Conservation (phyloP, 192 early-diverging fungal genomes). For the Kappamyces sp. region DNA sequence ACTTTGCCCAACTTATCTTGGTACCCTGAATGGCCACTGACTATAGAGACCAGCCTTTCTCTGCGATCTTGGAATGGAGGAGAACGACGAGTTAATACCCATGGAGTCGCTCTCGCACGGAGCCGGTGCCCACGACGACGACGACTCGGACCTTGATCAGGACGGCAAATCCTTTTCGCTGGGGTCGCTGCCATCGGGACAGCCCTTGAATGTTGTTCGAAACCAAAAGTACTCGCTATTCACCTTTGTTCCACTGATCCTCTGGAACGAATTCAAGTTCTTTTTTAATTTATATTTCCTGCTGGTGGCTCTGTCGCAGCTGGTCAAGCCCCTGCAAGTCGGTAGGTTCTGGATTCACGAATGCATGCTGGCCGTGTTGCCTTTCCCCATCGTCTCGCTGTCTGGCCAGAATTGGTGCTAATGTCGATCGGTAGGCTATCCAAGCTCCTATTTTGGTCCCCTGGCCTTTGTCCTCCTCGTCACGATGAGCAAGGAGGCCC, state of each 20-base stretch:
- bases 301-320: constrained; percentile 85
- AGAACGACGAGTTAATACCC: too few species aligned
- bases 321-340: constrained; percentile 79
- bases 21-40: too few species aligned
- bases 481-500: constrained; percentile 87
- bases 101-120: too few species aligned
- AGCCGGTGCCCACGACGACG: too few species aligned
- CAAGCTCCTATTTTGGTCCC: constrained; percentile 90
- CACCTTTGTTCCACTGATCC: constrained; percentile 87
- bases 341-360: constrained; percentile 32
- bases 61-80: too few species aligned
- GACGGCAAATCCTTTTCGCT: too few species aligned
- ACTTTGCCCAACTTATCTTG: too few species aligned
- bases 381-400: not conserved
- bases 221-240: constrained; percentile 91
- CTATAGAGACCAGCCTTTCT: too few species aligned
- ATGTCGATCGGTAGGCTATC: constrained; percentile 49
- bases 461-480: constrained; percentile 83
- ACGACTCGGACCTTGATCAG: too few species aligned
- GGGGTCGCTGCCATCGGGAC: not conserved
- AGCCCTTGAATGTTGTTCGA: constrained; percentile 69
- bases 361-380: not conserved
- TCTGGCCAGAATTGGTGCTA: not conserved
- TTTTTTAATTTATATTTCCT: constrained; percentile 96
- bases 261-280: constrained; percentile 93